Base-by-base conservation (phyloP, 106 monocot genomes). In the Allium sativum region DNA sequence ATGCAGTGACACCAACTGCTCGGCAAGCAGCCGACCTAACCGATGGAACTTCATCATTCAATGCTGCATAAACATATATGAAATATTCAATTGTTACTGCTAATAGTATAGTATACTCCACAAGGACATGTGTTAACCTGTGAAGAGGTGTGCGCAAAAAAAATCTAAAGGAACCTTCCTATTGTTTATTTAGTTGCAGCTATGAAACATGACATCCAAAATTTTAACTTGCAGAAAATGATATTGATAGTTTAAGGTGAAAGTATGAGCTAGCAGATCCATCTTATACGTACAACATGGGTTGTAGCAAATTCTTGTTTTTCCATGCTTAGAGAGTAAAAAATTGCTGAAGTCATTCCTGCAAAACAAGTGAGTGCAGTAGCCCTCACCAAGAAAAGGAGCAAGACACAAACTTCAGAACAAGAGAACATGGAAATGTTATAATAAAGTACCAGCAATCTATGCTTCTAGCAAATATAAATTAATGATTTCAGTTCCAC, bases 1-100 rank as follows among this genome's bases (percentile, higher is more conserved):
- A 82, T 64, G 80, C 40, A 56, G 92, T 47, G 16, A 98, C 86
- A 65, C 96, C 96, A 72, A 98, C 76, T 55, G 85, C 96, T 59
- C 96, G 79, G 58, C 96, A 98, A 63, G 91, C 91, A 76, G 91
- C 84, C 62, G 96, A 81, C 69, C 80, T 91, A 45, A 92, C 87
- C 40, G 78, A 73, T 68, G 91, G 70, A 61, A 68, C 59, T 16
- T 67, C 48, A 71, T 91, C 91, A 48, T 73, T 77, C 14, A 74
- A 11, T 58, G 87, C 82, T 61, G 84, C 81, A 73, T 62, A 43
- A 56, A 88, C 47, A 90, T 98, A 63, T 55, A 72, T 31, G n/a
- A n/a, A n/a, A n/a, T n/a, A n/a, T n/a, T n/a, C n/a, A n/a, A n/a
- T n/a, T n/a, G n/a, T n/a, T n/a, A n/a, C n/a, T n/a, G n/a, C n/a